A percentile compares a stretch with the other conserved stretches of the same genome.
These are phyloP conservation scores for Alopecurus myosuroides DNA, from an alignment of 176 grass and related monocot species.

Conservation along the genomic window DNA sequence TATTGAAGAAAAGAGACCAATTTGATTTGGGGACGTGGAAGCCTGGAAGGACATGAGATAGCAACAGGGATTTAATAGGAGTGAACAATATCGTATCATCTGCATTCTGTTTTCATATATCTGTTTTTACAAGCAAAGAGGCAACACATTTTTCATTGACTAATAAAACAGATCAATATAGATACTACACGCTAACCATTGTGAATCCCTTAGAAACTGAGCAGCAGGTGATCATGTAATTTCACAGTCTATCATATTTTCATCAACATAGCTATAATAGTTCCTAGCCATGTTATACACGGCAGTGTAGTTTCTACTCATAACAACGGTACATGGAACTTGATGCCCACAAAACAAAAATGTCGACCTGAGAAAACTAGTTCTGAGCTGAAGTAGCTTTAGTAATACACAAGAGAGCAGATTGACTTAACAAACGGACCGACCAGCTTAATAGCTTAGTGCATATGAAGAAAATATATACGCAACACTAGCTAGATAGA, in stretches of 20 bases:
- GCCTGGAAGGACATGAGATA: neutral
- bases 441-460: too few relatives aligned
- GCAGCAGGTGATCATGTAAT: too few relatives aligned
- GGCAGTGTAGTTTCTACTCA: neutral
- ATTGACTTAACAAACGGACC: neutral
- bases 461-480: neutral
- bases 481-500: neutral
- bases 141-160: neutral
- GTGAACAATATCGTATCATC: neutral
- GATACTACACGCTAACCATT: neutral
- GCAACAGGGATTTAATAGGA: neutral
- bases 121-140: neutral
- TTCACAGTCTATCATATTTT: too few relatives aligned
- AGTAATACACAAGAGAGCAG: neutral
- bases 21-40: neutral
- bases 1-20: neutral
- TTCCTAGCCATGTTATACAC: too few relatives aligned
- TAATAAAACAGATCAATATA: neutral
- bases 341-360: neutral
- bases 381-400: neutral
- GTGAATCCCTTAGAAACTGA: too few relatives aligned
- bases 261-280: neutral
- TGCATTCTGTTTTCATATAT: neutral
- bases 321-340: neutral
- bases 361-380: neutral